Base-by-base conservation (phyloP, 208 protist species). In the Leishmania tarentolae region DNA sequence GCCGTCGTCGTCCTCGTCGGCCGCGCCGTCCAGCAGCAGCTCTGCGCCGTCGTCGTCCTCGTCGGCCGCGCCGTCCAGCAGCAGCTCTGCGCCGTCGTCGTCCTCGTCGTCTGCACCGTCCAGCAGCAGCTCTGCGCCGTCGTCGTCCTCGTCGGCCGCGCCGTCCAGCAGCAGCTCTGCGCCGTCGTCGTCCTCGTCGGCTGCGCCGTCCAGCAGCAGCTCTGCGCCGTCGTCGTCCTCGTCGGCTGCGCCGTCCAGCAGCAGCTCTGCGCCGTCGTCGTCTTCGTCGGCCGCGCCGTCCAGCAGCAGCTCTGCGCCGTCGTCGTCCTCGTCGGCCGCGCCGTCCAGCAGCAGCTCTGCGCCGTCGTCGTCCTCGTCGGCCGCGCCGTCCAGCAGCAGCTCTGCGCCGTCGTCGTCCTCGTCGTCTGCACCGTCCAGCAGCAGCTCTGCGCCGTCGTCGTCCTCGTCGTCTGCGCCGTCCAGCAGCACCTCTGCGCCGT, bases 61-160 rank as follows among this genome's bases (percentile, higher is more conserved):
- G 61, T 70, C 65, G 37, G 42, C 65, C n/a, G 65, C 37, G 9
- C 37, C 65, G 65, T 70, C 65, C 65, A 70, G 65, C 65, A 70
- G 65, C 65, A 70, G 53, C 53, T 59, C 53, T 0, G 53, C 53
- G 21, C 53, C 53, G 53, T 57, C 53, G 53, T 9, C 21, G 53
- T 59, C 53, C 21, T 59, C 53, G 53, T 59, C 53, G 53, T 59
- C 53, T 59, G 21, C 53, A 24, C 53, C 53, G 53, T 59, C 53
- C 53, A 59, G 53, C 53, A 59, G 53, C 53, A 59, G 53, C 53
- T 59, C 53, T 24, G 21, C 53, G 2, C 53, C 53, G 19, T 57
- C 47, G 47, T 7, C 53, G 53, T 59, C 53, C 21, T 59, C 53
- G 53, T 59, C 53, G 53, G 21, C 53, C 9, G 53, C 53, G 11